A percentile compares a stretch with the other conserved stretches of the same genome.
phyloP scores from a whole-genome alignment of 805 yeast species.

The Metschnikowia proteae region DNA sequence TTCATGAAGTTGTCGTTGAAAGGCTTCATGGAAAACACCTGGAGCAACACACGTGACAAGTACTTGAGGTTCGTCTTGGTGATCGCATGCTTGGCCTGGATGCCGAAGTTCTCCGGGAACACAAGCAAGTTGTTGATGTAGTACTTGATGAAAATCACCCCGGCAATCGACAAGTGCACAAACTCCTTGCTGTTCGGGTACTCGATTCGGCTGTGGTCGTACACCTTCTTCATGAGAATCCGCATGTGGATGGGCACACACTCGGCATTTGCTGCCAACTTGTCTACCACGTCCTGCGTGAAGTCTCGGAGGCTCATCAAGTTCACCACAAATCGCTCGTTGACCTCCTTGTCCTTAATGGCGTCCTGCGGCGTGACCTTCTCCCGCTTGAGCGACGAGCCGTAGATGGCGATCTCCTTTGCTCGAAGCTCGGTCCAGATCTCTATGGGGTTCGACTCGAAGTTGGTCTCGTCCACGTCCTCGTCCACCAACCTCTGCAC shows the following conservation, averaged over 20 bases:
- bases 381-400: conserved; percentile 33
- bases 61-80: conserved; percentile 50
- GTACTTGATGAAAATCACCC: conserved; percentile 56
- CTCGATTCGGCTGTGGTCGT: conserved; percentile 37
- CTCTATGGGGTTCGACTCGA: conserved; percentile 76
- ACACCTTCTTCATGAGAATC: conserved; percentile 33
- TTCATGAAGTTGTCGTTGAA: conserved; percentile 71
- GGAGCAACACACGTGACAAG: conserved; percentile 57
- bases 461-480: conserved; percentile 51
- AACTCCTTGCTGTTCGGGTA: conserved; percentile 60
- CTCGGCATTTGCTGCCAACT: conserved; percentile 43
- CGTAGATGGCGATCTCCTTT: conserved; percentile 32
- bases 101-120: conserved; percentile 57
- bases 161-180: conserved; percentile 62
- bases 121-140: conserved; percentile 46
- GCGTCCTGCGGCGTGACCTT: conserved; percentile 58
- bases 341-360: conserved; percentile 73
- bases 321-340: conserved; percentile 65
- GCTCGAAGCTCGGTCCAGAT: conserved; percentile 46
- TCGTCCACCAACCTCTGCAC: conserved; percentile 41
- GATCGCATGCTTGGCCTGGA: conserved; percentile 31
- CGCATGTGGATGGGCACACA: conserved; percentile 36
- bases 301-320: conserved; percentile 71
- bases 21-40: conserved; percentile 63
- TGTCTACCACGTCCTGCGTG: conserved; percentile 55